A percentile compares a stretch with the other conserved stretches of the same genome.
Evolutionary conservation across 768 basidiomycete species (phyloP).

Genomic region (Daedalea quercina): DNA sequence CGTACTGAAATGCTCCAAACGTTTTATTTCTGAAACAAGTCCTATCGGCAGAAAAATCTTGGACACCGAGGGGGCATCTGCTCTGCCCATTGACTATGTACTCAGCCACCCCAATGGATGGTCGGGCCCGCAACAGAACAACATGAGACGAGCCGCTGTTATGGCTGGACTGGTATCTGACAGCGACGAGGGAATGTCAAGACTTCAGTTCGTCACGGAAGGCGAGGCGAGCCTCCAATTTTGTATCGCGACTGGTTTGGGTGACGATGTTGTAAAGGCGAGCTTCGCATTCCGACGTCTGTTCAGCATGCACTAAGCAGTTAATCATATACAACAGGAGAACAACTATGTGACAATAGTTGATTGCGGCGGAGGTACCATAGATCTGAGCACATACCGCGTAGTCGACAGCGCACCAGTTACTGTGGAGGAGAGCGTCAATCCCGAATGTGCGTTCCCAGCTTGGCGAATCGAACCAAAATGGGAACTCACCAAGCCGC

Average conservation of each 20-base stretch:
- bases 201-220: constrained; percentile 46
- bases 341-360: constrained; percentile 41
- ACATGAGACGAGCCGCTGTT: constrained; percentile 48
- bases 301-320: no score
- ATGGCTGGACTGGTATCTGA: constrained; percentile 44
- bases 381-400: constrained; percentile 52
- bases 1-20: constrained; percentile 34
- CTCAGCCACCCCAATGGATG: constrained; percentile 61
- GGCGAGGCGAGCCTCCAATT: constrained; percentile 58
- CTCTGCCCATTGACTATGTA: constrained; percentile 37
- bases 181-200: constrained; percentile 29
- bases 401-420: constrained; percentile 23
- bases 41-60: constrained; percentile 37
- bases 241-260: constrained; percentile 41
- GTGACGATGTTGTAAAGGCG: constrained; percentile 31
- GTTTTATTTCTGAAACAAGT: constrained; percentile 43
- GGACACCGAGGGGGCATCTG: constrained; percentile 19
- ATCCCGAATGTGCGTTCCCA: not conserved
- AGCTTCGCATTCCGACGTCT: constrained; percentile 2
- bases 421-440: constrained; percentile 28
- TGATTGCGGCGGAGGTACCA: constrained; percentile 58
- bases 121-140: constrained; percentile 52
- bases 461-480: no score
- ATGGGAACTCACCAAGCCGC: no score
- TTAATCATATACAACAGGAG: constrained; percentile 26